Base-by-base conservation (phyloP, 345 rosid genomes). In the Acer negundo region DNA sequence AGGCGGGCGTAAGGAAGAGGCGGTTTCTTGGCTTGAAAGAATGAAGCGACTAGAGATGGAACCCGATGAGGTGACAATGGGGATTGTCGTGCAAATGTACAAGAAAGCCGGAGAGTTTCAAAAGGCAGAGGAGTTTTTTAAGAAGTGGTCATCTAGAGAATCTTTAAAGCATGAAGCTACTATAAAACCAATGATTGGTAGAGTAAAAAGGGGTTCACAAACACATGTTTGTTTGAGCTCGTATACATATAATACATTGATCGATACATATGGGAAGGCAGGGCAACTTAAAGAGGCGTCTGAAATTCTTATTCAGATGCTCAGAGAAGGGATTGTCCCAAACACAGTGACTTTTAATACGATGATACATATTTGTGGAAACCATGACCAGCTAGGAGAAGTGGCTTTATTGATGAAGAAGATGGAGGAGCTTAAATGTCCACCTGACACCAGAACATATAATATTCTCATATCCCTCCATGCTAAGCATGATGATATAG, bases 271-370 rank as follows among this genome's bases (percentile, higher is more conserved):
- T 77, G 96, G 99, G 28, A 93, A 93, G 76, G 88, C 93, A 0
- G 97, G 99, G 13, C 90, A 84, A 74, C 75, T 92, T 20, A 85
- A 84, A 83, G 96, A 95, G 74, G 97, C 96, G 24, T 88, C 87
- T 8, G 85, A 90, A 69, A 89, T 87, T 35, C 91, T 92, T 72
- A 83, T 79, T 38, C 83, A 31, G 84, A 93, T 93, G 98, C 86
- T 93, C 9, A 85, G 78, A 74, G 90, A 87, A 86, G 94, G 94
- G 61, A 85, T 88, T 79, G 85, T 84, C 74, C 98, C 94, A 20
- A 93, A 94, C 13, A 92, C 95, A 0, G 96, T 92, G 82, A 95
- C 96, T 80, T 93, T 91, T 79, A 95, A 95, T 67, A 90, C 95
- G 2, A 84, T 95, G 92, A 92, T 95, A 79, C 95, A 93, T 86